Evolutionary conservation across 176 grass and related monocot genomes (phyloP).

Genomic region (Guadua angustifolia): DNA sequence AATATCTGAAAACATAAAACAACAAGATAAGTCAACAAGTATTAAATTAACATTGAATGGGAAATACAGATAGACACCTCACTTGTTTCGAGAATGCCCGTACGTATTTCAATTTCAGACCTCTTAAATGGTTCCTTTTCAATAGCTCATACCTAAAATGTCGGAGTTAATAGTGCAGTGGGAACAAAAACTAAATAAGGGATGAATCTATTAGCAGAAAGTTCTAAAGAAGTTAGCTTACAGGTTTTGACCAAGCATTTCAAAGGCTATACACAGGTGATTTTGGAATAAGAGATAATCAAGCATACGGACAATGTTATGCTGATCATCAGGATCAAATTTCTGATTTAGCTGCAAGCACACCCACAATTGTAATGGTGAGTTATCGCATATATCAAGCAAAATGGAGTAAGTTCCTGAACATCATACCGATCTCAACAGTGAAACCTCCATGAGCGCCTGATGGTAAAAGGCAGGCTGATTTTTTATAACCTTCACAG

Average conservation of each 20-base stretch:
- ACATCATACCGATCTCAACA: conserved; percentile 72
- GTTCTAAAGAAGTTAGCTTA: conserved; percentile 52
- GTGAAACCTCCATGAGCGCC: conserved; percentile 75
- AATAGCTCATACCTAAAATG: conserved; percentile 83
- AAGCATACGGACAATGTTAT: conserved; percentile 97
- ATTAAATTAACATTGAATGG: conserved; percentile 25
- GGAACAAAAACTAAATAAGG: conserved; percentile 10
- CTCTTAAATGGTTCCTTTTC: conserved; percentile 88
- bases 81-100: conserved; percentile 95
- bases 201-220: not conserved
- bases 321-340: conserved; percentile 82
- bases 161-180: conserved; percentile 23
- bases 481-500: conserved; percentile 99
- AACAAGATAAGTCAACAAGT: conserved; percentile 34
- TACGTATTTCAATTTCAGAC: conserved; percentile 74
- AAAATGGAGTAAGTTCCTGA: conserved; percentile 30
- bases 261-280: conserved; percentile 96
- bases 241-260: conserved; percentile 98
- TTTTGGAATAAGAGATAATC: conserved; percentile 81
- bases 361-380: conserved; percentile 17
- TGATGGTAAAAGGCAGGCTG: conserved; percentile 95
- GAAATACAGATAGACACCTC: conserved; percentile 16
- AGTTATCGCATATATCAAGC: not conserved
- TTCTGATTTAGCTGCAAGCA: conserved; percentile 87
- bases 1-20: conserved; percentile 70